Evolutionary conservation across 139 green algal genomes (phyloP).

Genomic region (Eudorina sp.): DNA sequence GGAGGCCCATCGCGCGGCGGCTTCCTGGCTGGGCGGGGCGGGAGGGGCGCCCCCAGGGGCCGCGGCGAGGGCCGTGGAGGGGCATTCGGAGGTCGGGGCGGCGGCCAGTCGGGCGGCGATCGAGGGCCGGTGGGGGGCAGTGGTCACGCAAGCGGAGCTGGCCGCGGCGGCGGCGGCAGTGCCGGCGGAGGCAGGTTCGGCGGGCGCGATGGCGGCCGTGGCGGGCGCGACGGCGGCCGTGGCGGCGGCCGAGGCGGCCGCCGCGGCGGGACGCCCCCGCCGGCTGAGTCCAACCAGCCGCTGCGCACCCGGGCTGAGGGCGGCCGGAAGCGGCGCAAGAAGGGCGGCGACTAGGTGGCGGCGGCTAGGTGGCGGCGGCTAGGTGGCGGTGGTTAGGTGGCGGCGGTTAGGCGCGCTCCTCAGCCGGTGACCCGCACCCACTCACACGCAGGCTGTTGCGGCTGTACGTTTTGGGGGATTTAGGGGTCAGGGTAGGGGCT

Average conservation of each 20-base stretch:
- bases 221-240: not conserved
- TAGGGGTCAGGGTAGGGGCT: too few species aligned
- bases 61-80: not conserved
- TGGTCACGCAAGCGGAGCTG: not conserved
- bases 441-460: too few species aligned
- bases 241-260: not conserved
- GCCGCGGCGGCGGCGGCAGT: not conserved
- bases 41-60: not conserved
- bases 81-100: not conserved
- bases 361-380: too few species aligned
- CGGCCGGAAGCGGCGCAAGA: constrained; percentile 67
- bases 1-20: not conserved
- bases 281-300: constrained; percentile 42
- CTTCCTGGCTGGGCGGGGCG: not conserved
- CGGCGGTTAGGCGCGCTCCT: too few species aligned
- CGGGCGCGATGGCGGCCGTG: not conserved
- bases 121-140: not conserved
- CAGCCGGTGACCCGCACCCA: too few species aligned
- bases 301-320: constrained; percentile 68
- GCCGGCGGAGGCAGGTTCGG: not conserved
- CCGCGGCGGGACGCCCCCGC: not conserved
- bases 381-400: too few species aligned
- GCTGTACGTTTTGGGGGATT: too few species aligned
- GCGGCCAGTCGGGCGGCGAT: not conserved
- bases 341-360: not conserved